These are phyloP conservation scores for Rhodotorula sp. DNA, from an alignment of 1,284 basidiomycete genomes.

Conservation along the genomic window DNA sequence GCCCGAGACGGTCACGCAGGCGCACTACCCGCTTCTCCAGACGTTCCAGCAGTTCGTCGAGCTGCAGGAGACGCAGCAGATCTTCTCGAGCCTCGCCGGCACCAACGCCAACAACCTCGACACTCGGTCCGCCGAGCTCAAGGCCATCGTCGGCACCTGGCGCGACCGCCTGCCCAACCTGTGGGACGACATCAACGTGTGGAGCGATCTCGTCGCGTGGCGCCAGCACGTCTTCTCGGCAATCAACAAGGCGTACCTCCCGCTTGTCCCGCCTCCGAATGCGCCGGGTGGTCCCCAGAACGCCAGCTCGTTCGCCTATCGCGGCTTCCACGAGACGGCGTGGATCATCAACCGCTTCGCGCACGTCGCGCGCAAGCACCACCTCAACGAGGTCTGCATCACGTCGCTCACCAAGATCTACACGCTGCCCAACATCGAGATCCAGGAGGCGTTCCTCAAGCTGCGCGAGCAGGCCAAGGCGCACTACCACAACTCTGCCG, in stretches of 20 bases:
- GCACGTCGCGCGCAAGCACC: constrained; percentile 97
- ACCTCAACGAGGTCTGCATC: constrained; percentile 94
- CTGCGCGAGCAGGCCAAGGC: constrained; percentile 98
- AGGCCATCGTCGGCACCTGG: constrained; percentile 95
- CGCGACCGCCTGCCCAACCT: constrained; percentile 93
- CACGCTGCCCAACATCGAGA: constrained; percentile 98
- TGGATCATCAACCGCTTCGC: constrained; percentile 99
- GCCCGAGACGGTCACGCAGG: constrained; percentile 79
- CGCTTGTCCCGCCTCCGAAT: constrained; percentile 66
- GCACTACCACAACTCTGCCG: constrained; percentile 93
- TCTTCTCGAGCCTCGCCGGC: constrained; percentile 84
- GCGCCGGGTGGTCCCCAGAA: constrained; percentile 59
- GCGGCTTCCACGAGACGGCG: constrained; percentile 99
- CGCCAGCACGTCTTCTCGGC: constrained; percentile 84
- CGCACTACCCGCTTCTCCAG: constrained; percentile 91
- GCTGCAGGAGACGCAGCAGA: constrained; percentile 85
- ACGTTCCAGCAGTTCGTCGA: constrained; percentile 99
- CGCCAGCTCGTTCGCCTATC: constrained; percentile 80
- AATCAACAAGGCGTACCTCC: constrained; percentile 97
- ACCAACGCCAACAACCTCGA: constrained; percentile 91
- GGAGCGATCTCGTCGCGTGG: constrained; percentile 99
- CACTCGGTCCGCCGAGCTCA: constrained; percentile 90
- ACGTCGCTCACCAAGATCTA: constrained; percentile 96
- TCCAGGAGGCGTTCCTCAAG: constrained; percentile 98
- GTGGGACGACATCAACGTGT: constrained; percentile 97